Percentiles rank a stretch among this genome's conserved stretches.
phyloP scores from a whole-genome alignment of 495 filamentous ascomycete genomes.

The Penicillium robsamsonii region DNA sequence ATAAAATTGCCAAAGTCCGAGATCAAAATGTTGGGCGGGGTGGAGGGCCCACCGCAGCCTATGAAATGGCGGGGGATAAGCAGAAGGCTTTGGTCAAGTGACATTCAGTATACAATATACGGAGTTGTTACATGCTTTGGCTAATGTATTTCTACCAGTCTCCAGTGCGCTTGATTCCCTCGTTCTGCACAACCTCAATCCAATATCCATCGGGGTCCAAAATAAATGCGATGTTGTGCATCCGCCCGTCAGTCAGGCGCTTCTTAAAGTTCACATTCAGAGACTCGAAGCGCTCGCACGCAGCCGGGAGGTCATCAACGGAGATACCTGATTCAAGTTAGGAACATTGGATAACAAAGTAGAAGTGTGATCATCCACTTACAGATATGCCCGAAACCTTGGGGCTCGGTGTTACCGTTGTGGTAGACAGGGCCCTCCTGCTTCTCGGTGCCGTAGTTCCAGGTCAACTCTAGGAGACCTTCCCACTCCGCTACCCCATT shows the following conservation, averaged over 20 bases:
- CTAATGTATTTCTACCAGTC: constrained; percentile 38
- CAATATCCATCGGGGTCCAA: constrained; percentile 92
- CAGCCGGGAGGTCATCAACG: constrained; percentile 85
- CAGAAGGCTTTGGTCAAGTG: constrained; percentile 7
- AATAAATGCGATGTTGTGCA: constrained; percentile 94
- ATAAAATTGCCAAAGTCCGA: background rate
- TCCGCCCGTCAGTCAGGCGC: constrained; percentile 82
- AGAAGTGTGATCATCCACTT: constrained; percentile 61
- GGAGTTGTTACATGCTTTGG: background rate
- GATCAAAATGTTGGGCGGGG: constrained; percentile 15
- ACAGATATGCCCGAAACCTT: constrained; percentile 94
- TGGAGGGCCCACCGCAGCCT: constrained; percentile 24
- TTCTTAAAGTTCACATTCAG: constrained; percentile 90
- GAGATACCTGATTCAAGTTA: constrained; percentile 55
- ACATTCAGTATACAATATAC: background rate
- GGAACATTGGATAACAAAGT: constrained; percentile 67
- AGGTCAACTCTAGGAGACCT: constrained; percentile 86
- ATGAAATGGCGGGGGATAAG: constrained; percentile 21
- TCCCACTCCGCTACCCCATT: constrained; percentile 67
- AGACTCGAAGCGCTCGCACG: constrained; percentile 80
- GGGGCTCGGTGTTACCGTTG: constrained; percentile 84
- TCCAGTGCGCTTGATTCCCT: constrained; percentile 47
- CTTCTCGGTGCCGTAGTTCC: constrained; percentile 97
- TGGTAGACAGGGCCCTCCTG: constrained; percentile 83
- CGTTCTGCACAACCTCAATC: constrained; percentile 83